Base-by-base conservation (phyloP, 305 asterid genomes). In the Fraxinus sp. region DNA sequence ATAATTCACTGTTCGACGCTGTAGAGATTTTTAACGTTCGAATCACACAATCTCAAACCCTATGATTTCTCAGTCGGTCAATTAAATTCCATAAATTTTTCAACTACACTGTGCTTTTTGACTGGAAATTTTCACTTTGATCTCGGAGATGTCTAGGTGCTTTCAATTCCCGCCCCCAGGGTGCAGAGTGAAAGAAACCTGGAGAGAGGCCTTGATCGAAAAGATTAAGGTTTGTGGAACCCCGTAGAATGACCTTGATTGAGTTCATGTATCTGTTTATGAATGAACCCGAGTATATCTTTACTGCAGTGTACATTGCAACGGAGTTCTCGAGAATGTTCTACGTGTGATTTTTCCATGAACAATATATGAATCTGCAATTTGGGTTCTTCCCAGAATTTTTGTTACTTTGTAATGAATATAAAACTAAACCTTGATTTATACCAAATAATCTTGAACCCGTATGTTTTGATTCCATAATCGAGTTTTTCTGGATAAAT, bases 201-300 rank as follows among this genome's bases (percentile, higher is more conserved):
- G 78, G 88, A 82, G 86, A 0, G 92, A 86, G 77, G 90, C 91
- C 91, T 88, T 92, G 95, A 92, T 90, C 92, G 95, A 92, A 78
- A 91, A 90, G 96, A 91, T 91, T 91, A 91, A 91, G 97, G 97
- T 93, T 91, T 89, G 95, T 92, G 84, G 90, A 86, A 79, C 72
- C 30, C 4, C 81, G 77, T 82, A 57, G 28, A 20, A 1, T 88
- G 86, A 84, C 59, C 88, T 87, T 75, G 87, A 86, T 87, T 88
- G 88, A 85, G 88, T 84, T 57, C 7, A 18, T 79, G 68, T 43
- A 59, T 85, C 7, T 85, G 36, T 59, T 59, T 7, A 59, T 59
- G 28, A 7, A 7, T 7, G 70, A 59, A 59, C 11, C 3, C 13
- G 70, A 36, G 75, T 84, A 49, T 85, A 86, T 70, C 52, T 83